Evolutionary conservation across 108 stramenopile species (phyloP).

Genomic region (Skeletonema tropicum): DNA sequence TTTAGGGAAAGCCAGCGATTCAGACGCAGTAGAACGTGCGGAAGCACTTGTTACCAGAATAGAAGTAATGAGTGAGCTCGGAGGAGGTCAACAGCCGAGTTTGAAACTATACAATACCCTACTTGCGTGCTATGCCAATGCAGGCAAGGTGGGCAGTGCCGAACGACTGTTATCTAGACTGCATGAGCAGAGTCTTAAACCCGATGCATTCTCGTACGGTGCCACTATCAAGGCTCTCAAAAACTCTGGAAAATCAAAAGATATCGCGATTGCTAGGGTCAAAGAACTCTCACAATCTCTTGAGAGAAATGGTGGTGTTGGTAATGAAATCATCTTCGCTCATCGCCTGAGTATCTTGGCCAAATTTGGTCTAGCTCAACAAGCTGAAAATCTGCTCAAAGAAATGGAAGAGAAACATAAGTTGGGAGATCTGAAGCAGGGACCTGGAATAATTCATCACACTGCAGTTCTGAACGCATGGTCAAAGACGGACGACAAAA

Average conservation of each 20-base stretch:
- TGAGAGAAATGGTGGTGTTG: neutral
- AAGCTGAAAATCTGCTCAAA: constrained; percentile 35
- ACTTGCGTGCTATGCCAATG: constrained; percentile 27
- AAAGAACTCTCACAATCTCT: constrained; percentile 14
- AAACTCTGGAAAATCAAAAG: constrained; percentile 36
- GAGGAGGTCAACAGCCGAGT: constrained; percentile 31
- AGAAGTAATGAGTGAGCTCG: constrained; percentile 39
- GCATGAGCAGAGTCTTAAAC: neutral
- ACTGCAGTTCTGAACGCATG: constrained; percentile 57
- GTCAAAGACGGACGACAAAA: constrained; percentile 48
- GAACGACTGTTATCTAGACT: constrained; percentile 33
- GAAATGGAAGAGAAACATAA: constrained; percentile 12
- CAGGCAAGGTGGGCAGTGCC: constrained; percentile 41
- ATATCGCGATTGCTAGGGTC: constrained; percentile 31
- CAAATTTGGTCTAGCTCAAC: constrained; percentile 38
- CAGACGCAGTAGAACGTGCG: constrained; percentile 25
- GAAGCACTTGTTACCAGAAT: constrained; percentile 37
- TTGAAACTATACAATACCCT: constrained; percentile 35
- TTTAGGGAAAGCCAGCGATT: constrained; percentile 28
- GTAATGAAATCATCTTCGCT: constrained; percentile 33
- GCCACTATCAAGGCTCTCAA: constrained; percentile 46
- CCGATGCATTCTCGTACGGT: constrained; percentile 28
- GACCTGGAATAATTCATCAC: constrained; percentile 39
- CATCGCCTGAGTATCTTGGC: constrained; percentile 32
- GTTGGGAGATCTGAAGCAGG: constrained; percentile 4